These are phyloP conservation scores for Pelargonium cotyledonis DNA, from an alignment of 441 rosid species.

Conservation along the genomic window DNA sequence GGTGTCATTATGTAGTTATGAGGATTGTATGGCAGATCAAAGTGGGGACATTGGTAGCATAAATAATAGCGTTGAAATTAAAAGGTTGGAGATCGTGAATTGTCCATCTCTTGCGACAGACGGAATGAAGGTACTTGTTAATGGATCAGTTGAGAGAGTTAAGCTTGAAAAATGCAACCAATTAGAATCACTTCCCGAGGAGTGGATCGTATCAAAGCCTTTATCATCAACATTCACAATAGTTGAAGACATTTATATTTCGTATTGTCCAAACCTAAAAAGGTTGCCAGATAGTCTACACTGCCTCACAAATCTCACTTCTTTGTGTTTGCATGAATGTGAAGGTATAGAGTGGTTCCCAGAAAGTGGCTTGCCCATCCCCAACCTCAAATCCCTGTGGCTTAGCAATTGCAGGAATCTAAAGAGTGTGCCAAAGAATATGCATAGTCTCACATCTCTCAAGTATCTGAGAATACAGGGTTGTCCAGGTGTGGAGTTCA, in stretches of 20 bases:
- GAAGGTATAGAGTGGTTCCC: neutral
- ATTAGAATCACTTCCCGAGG: conserved; percentile 19
- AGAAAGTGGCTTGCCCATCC: neutral
- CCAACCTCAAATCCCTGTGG: neutral
- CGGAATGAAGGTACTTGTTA: neutral
- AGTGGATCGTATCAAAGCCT: neutral
- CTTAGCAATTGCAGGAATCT: neutral
- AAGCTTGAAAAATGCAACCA: conserved; percentile 7
- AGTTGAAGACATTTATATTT: too few species aligned
- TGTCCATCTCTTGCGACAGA: neutral
- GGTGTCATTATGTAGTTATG: neutral
- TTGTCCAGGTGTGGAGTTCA: conserved; percentile 22
- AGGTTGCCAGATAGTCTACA: neutral
- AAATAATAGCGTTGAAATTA: neutral
- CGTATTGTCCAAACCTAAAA: too few species aligned
- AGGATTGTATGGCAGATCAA: too few species aligned
- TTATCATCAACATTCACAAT: too few species aligned
- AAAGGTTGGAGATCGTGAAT: neutral
- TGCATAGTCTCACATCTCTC: conserved; percentile 13
- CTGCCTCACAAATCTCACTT: neutral
- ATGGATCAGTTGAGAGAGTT: conserved; percentile 1
- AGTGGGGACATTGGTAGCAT: too few species aligned
- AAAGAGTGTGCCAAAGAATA: neutral
- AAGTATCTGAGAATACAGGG: conserved; percentile 6
- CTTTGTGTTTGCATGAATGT: neutral